phyloP scores from a whole-genome alignment of 1,284 basidiomycete genomes.

The Peniophora sp. region DNA sequence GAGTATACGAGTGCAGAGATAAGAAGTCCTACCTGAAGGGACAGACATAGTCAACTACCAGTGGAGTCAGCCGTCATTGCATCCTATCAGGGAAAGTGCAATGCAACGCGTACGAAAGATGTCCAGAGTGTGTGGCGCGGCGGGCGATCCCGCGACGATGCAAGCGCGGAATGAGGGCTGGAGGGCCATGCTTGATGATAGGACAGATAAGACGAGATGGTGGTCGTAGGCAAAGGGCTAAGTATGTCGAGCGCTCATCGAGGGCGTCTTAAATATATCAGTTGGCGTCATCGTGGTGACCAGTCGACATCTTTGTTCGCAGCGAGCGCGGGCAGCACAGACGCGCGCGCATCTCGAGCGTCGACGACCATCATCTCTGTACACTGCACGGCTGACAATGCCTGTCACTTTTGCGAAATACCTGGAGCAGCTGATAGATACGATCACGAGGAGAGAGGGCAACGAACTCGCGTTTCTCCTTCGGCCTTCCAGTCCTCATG shows the following conservation, averaged over 20 bases:
- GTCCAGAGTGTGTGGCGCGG: slow-evolving; percentile 79
- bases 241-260: too few relatives aligned
- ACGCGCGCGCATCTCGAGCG: background rate
- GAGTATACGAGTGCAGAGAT: background rate
- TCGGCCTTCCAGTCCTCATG: slow-evolving; percentile 64
- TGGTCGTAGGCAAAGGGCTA: too few relatives aligned
- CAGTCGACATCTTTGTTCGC: too few relatives aligned
- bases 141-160: slow-evolving; percentile 55
- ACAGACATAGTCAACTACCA: slow-evolving; percentile 78
- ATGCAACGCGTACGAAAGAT: slow-evolving; percentile 52
- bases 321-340: too few relatives aligned
- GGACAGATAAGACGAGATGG: background rate
- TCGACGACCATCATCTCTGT: too few relatives aligned
- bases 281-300: too few relatives aligned
- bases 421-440: slow-evolving; percentile 51
- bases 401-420: slow-evolving; percentile 53
- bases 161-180: slow-evolving; percentile 72
- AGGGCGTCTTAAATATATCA: too few relatives aligned
- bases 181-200: slow-evolving; percentile 58
- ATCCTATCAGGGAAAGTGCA: background rate
- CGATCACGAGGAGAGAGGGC: slow-evolving; percentile 57
- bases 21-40: slow-evolving; percentile 58
- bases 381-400: slow-evolving; percentile 10
- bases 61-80: background rate
- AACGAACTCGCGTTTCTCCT: slow-evolving; percentile 63